phyloP scores from a whole-genome alignment of 768 basidiomycete species.

The Lyophyllum semitale region DNA sequence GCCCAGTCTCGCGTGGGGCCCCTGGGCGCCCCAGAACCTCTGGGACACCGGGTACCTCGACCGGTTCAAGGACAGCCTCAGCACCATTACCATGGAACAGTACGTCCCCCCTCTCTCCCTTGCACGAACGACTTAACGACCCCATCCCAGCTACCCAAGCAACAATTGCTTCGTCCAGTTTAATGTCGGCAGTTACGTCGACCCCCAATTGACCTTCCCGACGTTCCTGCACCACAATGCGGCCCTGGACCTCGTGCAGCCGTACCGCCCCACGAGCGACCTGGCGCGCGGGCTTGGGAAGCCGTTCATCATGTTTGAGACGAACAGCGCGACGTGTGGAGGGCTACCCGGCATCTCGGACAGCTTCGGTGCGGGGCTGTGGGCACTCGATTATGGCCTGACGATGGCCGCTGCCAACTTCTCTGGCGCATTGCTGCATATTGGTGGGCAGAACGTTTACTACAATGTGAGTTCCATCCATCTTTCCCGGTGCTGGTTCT shows the following conservation, averaged over 20 bases:
- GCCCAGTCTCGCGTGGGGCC: constrained; percentile 60
- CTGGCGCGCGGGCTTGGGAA: constrained; percentile 44
- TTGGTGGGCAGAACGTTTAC: constrained; percentile 68
- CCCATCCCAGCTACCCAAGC: constrained; percentile 42
- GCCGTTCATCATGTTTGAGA: constrained; percentile 71
- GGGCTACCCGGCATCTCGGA: constrained; percentile 67
- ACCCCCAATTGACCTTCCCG: constrained; percentile 51
- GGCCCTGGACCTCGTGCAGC: constrained; percentile 46
- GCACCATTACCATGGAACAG: constrained; percentile 58
- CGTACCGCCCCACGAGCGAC: constrained; percentile 51
- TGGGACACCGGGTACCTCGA: constrained; percentile 55
- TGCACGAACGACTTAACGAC: background rate
- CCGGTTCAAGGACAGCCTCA: constrained; percentile 41
- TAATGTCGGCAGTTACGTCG: constrained; percentile 36
- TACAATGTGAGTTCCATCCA: constrained; percentile 55
- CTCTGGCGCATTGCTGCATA: constrained; percentile 54
- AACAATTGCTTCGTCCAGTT: constrained; percentile 64
- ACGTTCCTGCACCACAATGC: constrained; percentile 62
- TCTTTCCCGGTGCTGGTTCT: constrained; percentile 22
- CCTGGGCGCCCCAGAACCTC: constrained; percentile 48
- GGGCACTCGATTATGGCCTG: constrained; percentile 63
- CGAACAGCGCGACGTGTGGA: constrained; percentile 70
- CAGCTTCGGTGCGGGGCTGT: constrained; percentile 63
- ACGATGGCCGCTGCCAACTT: constrained; percentile 65
- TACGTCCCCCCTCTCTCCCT: constrained; percentile 24